Evolutionary conservation across 2,329 filamentous ascomycete genomes (phyloP).

Genomic region (Davidsoniella australis): DNA sequence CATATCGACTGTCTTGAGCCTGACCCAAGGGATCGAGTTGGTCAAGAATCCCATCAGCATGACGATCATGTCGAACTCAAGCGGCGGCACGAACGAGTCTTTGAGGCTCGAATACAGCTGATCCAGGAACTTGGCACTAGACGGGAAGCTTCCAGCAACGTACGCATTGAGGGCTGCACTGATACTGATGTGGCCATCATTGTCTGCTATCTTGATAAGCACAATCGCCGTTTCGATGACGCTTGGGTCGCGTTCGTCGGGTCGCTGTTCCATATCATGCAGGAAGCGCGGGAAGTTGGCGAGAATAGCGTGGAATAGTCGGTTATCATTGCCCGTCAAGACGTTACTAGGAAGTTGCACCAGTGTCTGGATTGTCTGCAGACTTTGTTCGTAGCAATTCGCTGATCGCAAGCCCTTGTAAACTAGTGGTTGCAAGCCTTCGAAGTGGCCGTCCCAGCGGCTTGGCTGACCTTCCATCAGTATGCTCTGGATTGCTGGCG

Average conservation of each 20-base stretch:
- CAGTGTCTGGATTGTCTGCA: conserved; percentile 63
- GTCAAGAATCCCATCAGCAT: conserved; percentile 85
- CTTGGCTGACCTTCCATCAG: conserved; percentile 65
- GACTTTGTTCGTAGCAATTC: conserved; percentile 57
- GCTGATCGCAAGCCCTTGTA: conserved; percentile 89
- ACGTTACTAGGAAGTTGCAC: conserved; percentile 62
- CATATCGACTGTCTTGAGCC: conserved; percentile 81
- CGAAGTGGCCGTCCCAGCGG: conserved; percentile 78
- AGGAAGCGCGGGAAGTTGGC: conserved; percentile 85
- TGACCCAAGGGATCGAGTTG: conserved; percentile 78
- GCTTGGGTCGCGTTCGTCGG: not conserved
- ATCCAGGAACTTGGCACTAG: conserved; percentile 57
- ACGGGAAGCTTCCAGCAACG: conserved; percentile 46
- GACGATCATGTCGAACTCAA: conserved; percentile 71
- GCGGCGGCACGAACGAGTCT: conserved; percentile 60
- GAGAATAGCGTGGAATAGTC: conserved; percentile 70
- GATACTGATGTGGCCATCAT: conserved; percentile 50
- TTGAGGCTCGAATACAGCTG: conserved; percentile 59
- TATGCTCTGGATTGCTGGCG: conserved; percentile 43
- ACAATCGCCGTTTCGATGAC: conserved; percentile 48
- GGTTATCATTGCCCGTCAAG: conserved; percentile 65
- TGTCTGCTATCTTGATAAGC: conserved; percentile 55
- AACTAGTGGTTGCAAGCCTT: conserved; percentile 68
- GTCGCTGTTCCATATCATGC: conserved; percentile 53
- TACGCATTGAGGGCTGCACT: conserved; percentile 54